Base-by-base conservation (phyloP, 2,329 filamentous ascomycete genomes). In the Chalaropsis thielavioides region DNA sequence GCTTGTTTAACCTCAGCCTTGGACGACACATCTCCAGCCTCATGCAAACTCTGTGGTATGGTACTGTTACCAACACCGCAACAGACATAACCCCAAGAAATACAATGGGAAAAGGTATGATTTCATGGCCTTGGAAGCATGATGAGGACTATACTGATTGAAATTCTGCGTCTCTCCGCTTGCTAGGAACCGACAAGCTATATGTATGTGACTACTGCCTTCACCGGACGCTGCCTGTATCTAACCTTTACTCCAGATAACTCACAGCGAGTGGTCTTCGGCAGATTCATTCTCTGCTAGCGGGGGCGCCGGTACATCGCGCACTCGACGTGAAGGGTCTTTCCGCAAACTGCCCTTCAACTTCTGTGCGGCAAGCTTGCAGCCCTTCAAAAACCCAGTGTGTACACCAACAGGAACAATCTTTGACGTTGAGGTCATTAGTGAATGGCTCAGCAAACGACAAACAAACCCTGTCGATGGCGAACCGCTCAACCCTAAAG, bases 211-310 rank as follows among this genome's bases (percentile, higher is more conserved):
- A 54, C 19, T 8, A 19, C 46, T 22, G 6, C 19, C 19, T 24
- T 51, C 24, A 24, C 1, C 54, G 11, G 3, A 19, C 24, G 22
- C 54, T 38, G 27, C 54, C 11, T 38, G n/a, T 22, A 38, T 22
- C 38, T 43, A 24, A 27, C 27, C 15, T 13, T 41, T 4, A 13
- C 13, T 41, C 35, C 64, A 78, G 74, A 99, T 99, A 72, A 99
- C 94, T 64, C 95, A 99, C 77, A 95, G 90, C 49, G 94, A 99
- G 80, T 99, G 94, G 94, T 87, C 90, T 7, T 96, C 91, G 5
- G 85, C 87, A 60, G 92, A 96, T 75, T 86, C 90, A 67, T 96
- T 89, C 76, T 88, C 89, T 40, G 90, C 91, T 69, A 92, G 86
- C 73, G 86, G 82, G 35, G 88, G 88, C 70, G 81, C 86, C 65